phyloP scores from a whole-genome alignment of 2,329 filamentous ascomycete species.

The Ophiosphaerella herpotricha region DNA sequence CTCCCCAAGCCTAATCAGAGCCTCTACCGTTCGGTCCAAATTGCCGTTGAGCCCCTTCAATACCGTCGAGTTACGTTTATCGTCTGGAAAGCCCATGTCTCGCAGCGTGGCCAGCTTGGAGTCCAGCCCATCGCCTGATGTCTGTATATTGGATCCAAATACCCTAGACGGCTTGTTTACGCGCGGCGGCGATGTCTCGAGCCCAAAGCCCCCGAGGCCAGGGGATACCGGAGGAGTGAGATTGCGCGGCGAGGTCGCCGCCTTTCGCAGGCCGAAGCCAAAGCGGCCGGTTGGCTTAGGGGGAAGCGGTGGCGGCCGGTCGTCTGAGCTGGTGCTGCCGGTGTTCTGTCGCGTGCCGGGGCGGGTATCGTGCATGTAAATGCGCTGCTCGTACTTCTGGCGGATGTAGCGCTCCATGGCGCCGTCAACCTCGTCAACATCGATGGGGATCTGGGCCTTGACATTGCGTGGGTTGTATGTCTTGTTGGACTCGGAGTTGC shows the following conservation, averaged over 20 bases:
- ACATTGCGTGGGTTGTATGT: constrained; percentile 86
- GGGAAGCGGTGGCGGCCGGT: constrained; percentile 61
- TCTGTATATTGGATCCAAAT: constrained; percentile 70
- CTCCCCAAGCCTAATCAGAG: constrained; percentile 81
- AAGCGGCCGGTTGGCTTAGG: constrained; percentile 66
- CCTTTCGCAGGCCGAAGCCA: constrained; percentile 68
- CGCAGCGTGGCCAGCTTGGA: constrained; percentile 75
- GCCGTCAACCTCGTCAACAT: constrained; percentile 88
- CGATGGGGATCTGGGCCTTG: constrained; percentile 82
- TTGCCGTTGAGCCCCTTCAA: constrained; percentile 84
- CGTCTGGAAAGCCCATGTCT: constrained; percentile 91
- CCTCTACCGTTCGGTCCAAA: constrained; percentile 82
- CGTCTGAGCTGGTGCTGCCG: constrained; percentile 61
- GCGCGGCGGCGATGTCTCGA: constrained; percentile 45
- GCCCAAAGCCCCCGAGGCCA: constrained; percentile 38
- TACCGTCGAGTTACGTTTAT: constrained; percentile 78
- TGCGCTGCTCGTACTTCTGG: constrained; percentile 82
- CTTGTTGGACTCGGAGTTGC: constrained; percentile 84
- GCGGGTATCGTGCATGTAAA: constrained; percentile 49
- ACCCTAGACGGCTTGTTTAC: constrained; percentile 67
- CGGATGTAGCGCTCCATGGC: constrained; percentile 95
- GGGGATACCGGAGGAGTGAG: constrained; percentile 51
- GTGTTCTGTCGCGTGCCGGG: constrained; percentile 58
- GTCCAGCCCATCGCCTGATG: constrained; percentile 64
- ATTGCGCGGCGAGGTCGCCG: constrained; percentile 70